Evolutionary conservation across 192 early-diverging fungal species (phyloP).

Genomic region (Linnemannia hyalina): DNA sequence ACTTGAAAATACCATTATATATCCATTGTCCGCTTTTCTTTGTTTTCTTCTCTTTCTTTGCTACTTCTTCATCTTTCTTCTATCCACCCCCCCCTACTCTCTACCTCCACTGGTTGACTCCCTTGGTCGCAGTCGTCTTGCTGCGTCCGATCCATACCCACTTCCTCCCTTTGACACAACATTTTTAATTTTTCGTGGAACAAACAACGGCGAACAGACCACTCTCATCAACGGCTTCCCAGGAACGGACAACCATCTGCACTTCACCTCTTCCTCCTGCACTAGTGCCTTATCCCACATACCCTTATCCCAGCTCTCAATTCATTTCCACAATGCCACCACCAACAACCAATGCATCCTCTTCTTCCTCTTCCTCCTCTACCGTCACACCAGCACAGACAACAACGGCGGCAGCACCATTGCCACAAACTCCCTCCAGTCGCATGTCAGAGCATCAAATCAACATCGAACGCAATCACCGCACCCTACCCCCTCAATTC

Average conservation of each 20-base stretch:
- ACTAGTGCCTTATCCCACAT: neutral
- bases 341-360: neutral
- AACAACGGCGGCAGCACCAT: neutral
- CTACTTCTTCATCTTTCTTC: constrained; percentile 1
- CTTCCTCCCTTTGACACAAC: neutral
- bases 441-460: constrained; percentile 15
- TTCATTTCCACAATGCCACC: neutral
- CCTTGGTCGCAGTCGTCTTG: constrained; percentile 15
- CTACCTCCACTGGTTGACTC: neutral
- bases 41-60: neutral
- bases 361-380: neutral
- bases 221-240: neutral
- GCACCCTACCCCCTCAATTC: constrained; percentile 15
- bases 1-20: neutral
- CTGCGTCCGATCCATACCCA: constrained; percentile 5
- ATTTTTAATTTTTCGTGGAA: constrained; percentile 27
- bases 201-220: constrained; percentile 47
- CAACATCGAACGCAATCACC: constrained; percentile 47
- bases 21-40: neutral
- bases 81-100: neutral
- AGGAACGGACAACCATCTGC: constrained; percentile 2
- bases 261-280: neutral
- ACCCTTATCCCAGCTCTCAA: neutral
- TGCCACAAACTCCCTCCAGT: neutral
- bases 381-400: neutral